Conservation (phyloP, 2,329 filamentous ascomycete genomes). For the Mollisiaceae sp. region DNA sequence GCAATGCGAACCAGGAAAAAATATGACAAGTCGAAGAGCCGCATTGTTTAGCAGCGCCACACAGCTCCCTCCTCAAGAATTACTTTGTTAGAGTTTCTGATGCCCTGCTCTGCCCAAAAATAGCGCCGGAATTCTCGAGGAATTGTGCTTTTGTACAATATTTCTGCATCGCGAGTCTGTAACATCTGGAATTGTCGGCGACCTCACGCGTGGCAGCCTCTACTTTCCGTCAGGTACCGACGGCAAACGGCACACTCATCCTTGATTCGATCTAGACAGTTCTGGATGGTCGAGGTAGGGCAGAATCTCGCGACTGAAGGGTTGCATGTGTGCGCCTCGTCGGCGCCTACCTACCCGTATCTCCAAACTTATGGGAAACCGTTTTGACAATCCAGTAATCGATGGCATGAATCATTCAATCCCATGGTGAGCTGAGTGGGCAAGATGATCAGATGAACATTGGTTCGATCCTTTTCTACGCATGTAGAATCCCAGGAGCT, state of each 20-base stretch:
- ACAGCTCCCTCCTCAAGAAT: constrained; percentile 11
- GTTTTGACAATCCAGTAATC: neutral
- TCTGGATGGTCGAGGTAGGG: neutral
- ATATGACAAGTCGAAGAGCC: constrained; percentile 21
- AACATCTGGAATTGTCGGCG: neutral
- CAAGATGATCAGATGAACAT: neutral
- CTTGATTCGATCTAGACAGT: neutral
- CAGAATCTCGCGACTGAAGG: neutral
- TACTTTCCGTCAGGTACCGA: constrained; percentile 3
- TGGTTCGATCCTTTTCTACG: neutral
- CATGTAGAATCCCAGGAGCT: neutral
- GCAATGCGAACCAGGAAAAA: constrained; percentile 22
- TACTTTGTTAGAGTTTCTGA: constrained; percentile 9
- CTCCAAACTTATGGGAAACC: neutral
- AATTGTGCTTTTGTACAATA: neutral
- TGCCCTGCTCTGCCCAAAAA: constrained; percentile 8
- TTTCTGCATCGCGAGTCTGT: neutral
- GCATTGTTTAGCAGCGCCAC: constrained; percentile 19
- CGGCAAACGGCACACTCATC: constrained; percentile 5
- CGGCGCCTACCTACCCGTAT: neutral
- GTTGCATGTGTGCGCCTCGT: neutral
- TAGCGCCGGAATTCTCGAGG: neutral
- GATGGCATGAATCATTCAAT: neutral
- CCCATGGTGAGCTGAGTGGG: neutral
- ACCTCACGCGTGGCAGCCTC: constrained; percentile 10